Percentiles rank a stretch among this genome's conserved stretches.
These are phyloP conservation scores for Alternaria sp. DNA, from an alignment of 2,329 filamentous ascomycete genomes.

Conservation along the genomic window DNA sequence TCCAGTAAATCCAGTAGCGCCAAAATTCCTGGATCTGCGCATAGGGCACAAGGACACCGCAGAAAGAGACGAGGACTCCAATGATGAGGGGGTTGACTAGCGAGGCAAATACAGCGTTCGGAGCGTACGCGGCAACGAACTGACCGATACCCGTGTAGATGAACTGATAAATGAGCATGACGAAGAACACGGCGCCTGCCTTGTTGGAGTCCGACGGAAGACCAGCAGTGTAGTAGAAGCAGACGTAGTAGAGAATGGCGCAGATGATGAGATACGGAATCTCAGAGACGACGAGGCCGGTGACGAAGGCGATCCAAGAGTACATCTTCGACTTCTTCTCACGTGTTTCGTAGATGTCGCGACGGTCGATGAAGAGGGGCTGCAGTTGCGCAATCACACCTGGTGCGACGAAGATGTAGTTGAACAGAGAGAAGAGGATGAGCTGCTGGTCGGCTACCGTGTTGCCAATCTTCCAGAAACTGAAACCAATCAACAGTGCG, in stretches of 20 bases:
- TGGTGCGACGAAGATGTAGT: constrained; percentile 53
- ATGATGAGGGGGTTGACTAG: constrained; percentile 54
- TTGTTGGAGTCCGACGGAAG: constrained; percentile 51
- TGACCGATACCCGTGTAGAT: constrained; percentile 63
- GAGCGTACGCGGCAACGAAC: constrained; percentile 57
- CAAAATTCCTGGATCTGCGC: constrained; percentile 72
- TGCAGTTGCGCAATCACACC: constrained; percentile 50
- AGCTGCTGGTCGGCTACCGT: constrained; percentile 49
- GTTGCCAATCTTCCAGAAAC: constrained; percentile 35
- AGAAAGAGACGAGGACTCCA: constrained; percentile 32
- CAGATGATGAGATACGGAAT: constrained; percentile 69
- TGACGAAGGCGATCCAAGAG: constrained; percentile 74
- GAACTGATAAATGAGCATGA: constrained; percentile 69
- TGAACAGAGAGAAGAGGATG: constrained; percentile 57
- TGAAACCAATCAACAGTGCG: constrained; percentile 36
- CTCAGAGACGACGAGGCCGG: constrained; percentile 72
- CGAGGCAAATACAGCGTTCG: constrained; percentile 57
- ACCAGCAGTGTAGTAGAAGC: constrained; percentile 67
- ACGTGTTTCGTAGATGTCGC: constrained; percentile 62
- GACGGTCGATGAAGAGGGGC: constrained; percentile 53
- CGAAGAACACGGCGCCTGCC: constrained; percentile 58
- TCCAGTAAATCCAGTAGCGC: constrained; percentile 53
- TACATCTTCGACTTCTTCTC: constrained; percentile 72
- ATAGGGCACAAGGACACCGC: constrained; percentile 68
- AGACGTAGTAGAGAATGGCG: constrained; percentile 66